Base-by-base conservation (phyloP, 148 eudicot genomes). In the Rhododendron simsii region DNA sequence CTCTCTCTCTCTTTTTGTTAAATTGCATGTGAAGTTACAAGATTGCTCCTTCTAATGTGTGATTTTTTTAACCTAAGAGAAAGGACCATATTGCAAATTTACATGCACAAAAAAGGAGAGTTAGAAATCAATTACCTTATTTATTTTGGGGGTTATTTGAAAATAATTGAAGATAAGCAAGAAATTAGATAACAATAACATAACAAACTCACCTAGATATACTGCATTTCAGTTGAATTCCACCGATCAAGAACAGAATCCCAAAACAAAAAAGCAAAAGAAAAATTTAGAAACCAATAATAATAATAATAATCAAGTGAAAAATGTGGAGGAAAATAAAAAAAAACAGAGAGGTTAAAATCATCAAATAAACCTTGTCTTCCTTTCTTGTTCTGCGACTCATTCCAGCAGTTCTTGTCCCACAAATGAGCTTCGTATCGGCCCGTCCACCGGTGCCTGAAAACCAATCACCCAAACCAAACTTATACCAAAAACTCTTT, bases 351-450 rank as follows among this genome's bases (percentile, higher is more conserved):
- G n/a, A 7, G 6, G 48, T 33, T 35, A 37, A 69, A 85, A 71
- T 71, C 37, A 30, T 28, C 35, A 65, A 76, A 65, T 23, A 16
- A 71, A 95, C 99, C 99, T 93, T 96, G 99, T 92, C 91, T 91
- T 81, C 99, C 99, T 92, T 96, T 96, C 90, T 95, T 96, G 90
- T 88, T 95, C 82, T 94, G 96, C 2, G 93, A 63, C 78, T 91
- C 92, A 91, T 91, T 95, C 96, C 97, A 96, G 41, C 94, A 91
- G 81, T 94, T 92, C 89, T 95, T 96, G 82, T 96, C 99, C 99
- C 99, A 96, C 81, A 96, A 87, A 87, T 96, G 99, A 88, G 99
- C 99, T 91, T 96, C 99, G 88, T 88, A 96, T 65, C 99, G 86
- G 30, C 99, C 98, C 2, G 99, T 96, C 98, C 97, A 96, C 51